Evolutionary conservation across 2,329 filamentous ascomycete genomes (phyloP).

Genomic region (Tolypocladium amazonense): DNA sequence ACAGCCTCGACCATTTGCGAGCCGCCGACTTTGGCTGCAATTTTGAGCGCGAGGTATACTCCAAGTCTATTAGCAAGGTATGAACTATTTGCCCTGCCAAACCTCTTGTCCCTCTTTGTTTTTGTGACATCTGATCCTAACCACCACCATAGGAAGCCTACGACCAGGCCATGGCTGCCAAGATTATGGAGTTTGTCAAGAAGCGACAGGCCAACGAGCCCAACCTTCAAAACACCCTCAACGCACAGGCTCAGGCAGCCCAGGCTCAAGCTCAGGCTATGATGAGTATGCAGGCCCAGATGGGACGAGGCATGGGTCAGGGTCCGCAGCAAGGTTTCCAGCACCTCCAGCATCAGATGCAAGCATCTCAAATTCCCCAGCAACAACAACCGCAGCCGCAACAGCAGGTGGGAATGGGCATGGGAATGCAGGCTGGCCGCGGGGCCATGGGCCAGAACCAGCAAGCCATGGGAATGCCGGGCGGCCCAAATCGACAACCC

Average conservation of each 20-base stretch:
- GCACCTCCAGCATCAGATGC: conserved; percentile 48
- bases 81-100: conserved; percentile 3
- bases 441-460: conserved; percentile 30
- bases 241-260: conserved; percentile 28
- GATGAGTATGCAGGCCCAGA: conserved; percentile 43
- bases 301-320: conserved; percentile 40
- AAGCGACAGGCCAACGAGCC: conserved; percentile 40
- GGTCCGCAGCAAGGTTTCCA: conserved; percentile 44
- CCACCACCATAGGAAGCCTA: conserved; percentile 31
- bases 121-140: conserved; percentile 7
- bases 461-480: conserved; percentile 26
- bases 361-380: conserved; percentile 39
- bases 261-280: conserved; percentile 33
- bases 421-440: conserved; percentile 24
- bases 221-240: conserved; percentile 38
- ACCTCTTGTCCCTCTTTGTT: not conserved
- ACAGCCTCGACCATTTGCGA: conserved; percentile 26
- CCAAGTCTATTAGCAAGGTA: conserved; percentile 38
- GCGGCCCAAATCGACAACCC: conserved; percentile 20
- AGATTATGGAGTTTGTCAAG: conserved; percentile 36
- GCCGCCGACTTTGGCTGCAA: conserved; percentile 30
- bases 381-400: conserved; percentile 18
- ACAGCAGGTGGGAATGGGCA: conserved; percentile 28
- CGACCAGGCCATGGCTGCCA: conserved; percentile 34
- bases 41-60: conserved; percentile 38